Evolutionary conservation across 2,329 filamentous ascomycete species (phyloP), one percentile per base, ranked within the genome.

Genomic region (Akanthomyces lecanii): DNA sequence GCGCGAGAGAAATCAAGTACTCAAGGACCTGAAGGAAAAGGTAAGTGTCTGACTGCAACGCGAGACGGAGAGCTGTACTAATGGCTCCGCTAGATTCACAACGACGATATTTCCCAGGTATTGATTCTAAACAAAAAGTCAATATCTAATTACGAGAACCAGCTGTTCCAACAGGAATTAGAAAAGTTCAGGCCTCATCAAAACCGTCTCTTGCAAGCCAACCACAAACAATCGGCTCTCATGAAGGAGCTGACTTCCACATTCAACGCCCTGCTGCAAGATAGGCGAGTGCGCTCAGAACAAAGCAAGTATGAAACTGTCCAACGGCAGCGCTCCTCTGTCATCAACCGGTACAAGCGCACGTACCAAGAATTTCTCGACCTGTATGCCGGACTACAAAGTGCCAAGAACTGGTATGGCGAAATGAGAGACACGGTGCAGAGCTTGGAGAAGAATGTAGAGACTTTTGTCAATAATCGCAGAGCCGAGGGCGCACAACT

Each of bases 1-100:
- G 79, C 85, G 91, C 64, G 96, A 99, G 75, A 83, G 95, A 64
- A 88, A 89, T 64, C 93, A 97, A 76, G 91, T 97, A 47, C 77
- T 99, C 67, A 98, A 97, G 75, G 95, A 99, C 76, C 81, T 99
- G 69, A 99, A 99, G 75, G 93, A 98, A 68, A 98, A 96, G 88
- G 95, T 96, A 75, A 70, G 82, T 66, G 40, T 21, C n/a, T 11
- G 33, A 16, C 21, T 28, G n/a, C 30, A 50, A 18, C 5, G 42
- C 33, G 36, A 6, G 4, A 30, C 21, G 10, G 8, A 36, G 14
- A 21, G 8, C 21, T 55, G 38, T 12, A 45, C 30, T 30, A 45
- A 52, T 8, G n/a, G 50, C 30, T 52, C 18, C 21, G 2, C 11
- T 60, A 97, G 94, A 89, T 94, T 60, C 94, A 96, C 76, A 92